Base-by-base conservation (phyloP, 176 grass and related monocot species). In the Avena insularis region DNA sequence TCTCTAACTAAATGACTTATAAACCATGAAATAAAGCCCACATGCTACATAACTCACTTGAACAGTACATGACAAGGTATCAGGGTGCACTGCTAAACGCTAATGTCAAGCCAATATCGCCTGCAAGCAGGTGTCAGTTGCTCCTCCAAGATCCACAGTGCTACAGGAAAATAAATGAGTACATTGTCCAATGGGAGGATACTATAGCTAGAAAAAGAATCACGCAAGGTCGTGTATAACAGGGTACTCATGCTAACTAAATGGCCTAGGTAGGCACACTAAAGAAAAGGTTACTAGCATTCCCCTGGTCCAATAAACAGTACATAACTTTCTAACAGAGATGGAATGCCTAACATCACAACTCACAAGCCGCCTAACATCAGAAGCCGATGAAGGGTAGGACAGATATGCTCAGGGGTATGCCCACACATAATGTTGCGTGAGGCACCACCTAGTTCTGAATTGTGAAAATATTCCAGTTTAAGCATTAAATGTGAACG, bases 91-190 rank as follows among this genome's bases (percentile, higher is more conserved):
- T 74, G 71, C 70, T 72, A 72, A 72, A 46, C 25, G 71, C 20
- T 71, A 71, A 71, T 71, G 38, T 33, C 70, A 46, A 71, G 69
- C 43, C 71, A 73, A 73, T 45, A 73, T 73, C 20, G 4, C 45
- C 48, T 73, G 11, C 71, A 74, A 74, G 71, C 71, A 49, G 45
- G 43, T 74, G 20, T 80, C 78, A 65, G 45, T 64, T 82, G 60
- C 60, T 67, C 79, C 79, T 81, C 79, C 79, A 67, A 35, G 25
- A 82, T 51, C 27, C 17, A 79, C 19, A 10, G 45, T 50, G 35
- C 20, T 3, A 65, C 16, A 8, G 11, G 21, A 17, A 35, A 85
- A 40, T 20, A 77, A 77, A 77, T 16, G 23, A 50, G 17, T 61
- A 71, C 17, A 70, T 56, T 56, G 48, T 72, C 9, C 36, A 71